Evolutionary conservation across 2,329 filamentous ascomycete genomes (phyloP).

Genomic region (Pseudogymnoascus pannorum): DNA sequence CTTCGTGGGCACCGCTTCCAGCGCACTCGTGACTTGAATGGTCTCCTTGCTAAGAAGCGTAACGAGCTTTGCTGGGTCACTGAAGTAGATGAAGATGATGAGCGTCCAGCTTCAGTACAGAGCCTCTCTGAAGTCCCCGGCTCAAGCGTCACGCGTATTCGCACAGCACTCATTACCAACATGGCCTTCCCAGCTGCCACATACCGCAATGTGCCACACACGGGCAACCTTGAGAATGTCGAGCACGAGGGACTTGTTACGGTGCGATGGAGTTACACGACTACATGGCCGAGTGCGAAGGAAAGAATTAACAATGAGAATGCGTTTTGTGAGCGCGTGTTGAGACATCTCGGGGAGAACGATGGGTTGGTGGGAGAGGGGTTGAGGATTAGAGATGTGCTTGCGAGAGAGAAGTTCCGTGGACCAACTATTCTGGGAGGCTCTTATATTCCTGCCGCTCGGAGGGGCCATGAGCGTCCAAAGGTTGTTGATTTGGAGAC

Average conservation of each 20-base stretch:
- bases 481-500: too few relatives aligned
- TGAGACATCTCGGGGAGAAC: conserved; percentile 13
- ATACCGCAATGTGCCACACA: conserved; percentile 25
- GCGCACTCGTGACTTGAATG: conserved; percentile 27
- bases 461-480: too few relatives aligned
- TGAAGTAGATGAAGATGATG: conserved; percentile 33
- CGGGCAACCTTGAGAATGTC: conserved; percentile 18
- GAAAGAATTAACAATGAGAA: conserved; percentile 20
- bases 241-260: conserved; percentile 36
- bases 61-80: conserved; percentile 41
- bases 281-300: conserved; percentile 18
- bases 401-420: conserved; percentile 30
- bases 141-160: conserved; percentile 24
- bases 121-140: conserved; percentile 37
- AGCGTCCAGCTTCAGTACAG: conserved; percentile 28
- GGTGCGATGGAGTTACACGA: conserved; percentile 43
- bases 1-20: conserved; percentile 34
- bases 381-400: conserved; percentile 8
- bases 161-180: not conserved
- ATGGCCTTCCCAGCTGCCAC: not conserved
- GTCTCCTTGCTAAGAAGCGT: conserved; percentile 29
- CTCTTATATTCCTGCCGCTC: conserved; percentile 29
- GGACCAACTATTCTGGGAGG: conserved; percentile 35
- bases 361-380: not conserved
- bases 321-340: conserved; percentile 15